A percentile compares a stretch with the other conserved stretches of the same genome.
These are phyloP conservation scores for Juglanconis juglandina DNA, from an alignment of 2,329 filamentous ascomycete species.

Conservation along the genomic window DNA sequence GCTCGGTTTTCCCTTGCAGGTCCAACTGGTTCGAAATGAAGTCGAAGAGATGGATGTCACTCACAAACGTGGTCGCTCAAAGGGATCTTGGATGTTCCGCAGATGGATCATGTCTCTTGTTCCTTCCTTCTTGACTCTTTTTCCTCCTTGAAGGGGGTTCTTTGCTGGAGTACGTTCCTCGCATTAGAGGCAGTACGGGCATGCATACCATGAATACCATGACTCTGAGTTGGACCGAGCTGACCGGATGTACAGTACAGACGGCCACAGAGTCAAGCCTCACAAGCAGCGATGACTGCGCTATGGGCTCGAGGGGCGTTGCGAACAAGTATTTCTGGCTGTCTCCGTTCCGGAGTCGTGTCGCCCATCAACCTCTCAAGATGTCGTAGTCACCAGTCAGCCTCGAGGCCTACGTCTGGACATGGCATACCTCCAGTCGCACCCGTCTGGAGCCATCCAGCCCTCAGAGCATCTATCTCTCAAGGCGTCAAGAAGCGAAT, in stretches of 20 bases:
- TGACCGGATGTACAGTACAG: not conserved
- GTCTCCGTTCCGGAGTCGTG: not conserved
- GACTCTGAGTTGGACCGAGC: too few relatives aligned
- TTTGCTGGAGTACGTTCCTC: too few relatives aligned
- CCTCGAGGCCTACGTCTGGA: not conserved
- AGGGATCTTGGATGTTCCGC: too few relatives aligned
- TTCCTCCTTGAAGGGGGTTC: too few relatives aligned
- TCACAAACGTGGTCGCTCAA: too few relatives aligned
- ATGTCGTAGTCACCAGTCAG: not conserved
- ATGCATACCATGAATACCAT: too few relatives aligned
- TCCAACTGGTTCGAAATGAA: too few relatives aligned
- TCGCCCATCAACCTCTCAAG: not conserved
- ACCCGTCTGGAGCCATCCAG: not conserved
- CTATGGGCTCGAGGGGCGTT: not conserved
- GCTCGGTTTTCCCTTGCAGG: too few relatives aligned
- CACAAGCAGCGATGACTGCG: not conserved
- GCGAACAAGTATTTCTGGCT: not conserved
- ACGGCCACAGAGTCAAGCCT: not conserved
- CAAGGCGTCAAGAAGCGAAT: not conserved
- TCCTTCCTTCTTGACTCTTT: too few relatives aligned
- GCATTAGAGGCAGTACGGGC: too few relatives aligned
- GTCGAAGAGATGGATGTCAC: too few relatives aligned
- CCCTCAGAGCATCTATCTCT: conserved; percentile 3
- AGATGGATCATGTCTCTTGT: too few relatives aligned
- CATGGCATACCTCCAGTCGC: not conserved